These are phyloP conservation scores for Guillardia theta DNA, from an alignment of 78 protist species.

Conservation along the genomic window DNA sequence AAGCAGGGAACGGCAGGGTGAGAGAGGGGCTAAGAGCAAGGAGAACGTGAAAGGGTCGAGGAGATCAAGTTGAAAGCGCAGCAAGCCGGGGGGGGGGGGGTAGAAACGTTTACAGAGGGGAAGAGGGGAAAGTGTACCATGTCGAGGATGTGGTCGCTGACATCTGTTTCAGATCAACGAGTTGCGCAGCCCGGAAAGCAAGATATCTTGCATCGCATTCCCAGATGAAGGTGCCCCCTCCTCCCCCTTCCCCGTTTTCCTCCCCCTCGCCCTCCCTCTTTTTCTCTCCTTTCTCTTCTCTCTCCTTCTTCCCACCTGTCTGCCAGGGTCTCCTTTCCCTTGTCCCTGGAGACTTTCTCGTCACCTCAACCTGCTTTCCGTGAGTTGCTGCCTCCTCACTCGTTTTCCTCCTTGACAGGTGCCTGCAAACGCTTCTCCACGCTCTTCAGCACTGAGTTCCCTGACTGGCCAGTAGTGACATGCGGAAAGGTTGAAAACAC, in stretches of 20 bases:
- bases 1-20: too few relatives aligned
- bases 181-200: neutral
- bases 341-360: neutral
- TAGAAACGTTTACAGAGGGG: too few relatives aligned
- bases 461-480: neutral
- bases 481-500: constrained; percentile 32
- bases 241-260: neutral
- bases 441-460: neutral
- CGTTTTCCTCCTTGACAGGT: neutral
- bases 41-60: too few relatives aligned
- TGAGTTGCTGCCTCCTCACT: neutral
- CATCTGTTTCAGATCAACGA: too few relatives aligned
- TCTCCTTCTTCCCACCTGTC: neutral
- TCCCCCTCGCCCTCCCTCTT: neutral
- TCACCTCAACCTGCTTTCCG: neutral
- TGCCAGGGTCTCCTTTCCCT: neutral
- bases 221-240: neutral
- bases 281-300: neutral
- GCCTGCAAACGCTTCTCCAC: constrained; percentile 18
- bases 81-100: too few relatives aligned
- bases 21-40: too few relatives aligned
- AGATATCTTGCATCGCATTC: constrained; percentile 11
- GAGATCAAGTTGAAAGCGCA: too few relatives aligned
- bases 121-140: too few relatives aligned
- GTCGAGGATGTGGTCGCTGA: too few relatives aligned